These are phyloP conservation scores for Aspergillus affinis DNA, from an alignment of 495 filamentous ascomycete species.

Conservation along the genomic window DNA sequence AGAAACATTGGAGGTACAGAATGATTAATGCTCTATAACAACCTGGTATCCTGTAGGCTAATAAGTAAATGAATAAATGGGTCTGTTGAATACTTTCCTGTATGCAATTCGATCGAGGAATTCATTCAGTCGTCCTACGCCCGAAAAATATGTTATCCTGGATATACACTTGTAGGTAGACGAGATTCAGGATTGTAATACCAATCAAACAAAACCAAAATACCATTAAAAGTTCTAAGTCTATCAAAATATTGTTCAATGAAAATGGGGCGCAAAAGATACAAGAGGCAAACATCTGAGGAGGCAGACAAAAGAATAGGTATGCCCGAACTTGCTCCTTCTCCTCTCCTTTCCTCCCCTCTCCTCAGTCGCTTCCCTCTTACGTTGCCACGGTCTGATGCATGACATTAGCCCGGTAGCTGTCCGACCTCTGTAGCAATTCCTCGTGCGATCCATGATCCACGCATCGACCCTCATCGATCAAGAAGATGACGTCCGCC, in stretches of 20 bases:
- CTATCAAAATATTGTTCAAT: neutral
- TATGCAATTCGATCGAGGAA: too few species aligned
- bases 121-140: too few species aligned
- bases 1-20: too few species aligned
- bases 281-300: neutral
- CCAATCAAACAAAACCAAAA: neutral
- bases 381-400: slow-evolving; percentile 25
- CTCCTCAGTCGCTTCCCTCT: neutral
- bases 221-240: neutral
- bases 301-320: too few species aligned
- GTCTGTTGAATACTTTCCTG: too few species aligned
- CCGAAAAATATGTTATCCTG: too few species aligned
- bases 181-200: too few species aligned
- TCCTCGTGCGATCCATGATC: slow-evolving; percentile 70
- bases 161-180: too few species aligned
- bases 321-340: too few species aligned
- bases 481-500: slow-evolving; percentile 73
- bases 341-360: neutral
- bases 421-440: slow-evolving; percentile 56
- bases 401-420: slow-evolving; percentile 57
- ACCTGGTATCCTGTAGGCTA: too few species aligned
- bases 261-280: neutral
- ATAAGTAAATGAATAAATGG: too few species aligned
- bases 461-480: slow-evolving; percentile 65
- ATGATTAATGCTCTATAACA: too few species aligned